phyloP scores from a whole-genome alignment of 371 early-diverging fungal genomes.

The Mucor lusitanicus region DNA sequence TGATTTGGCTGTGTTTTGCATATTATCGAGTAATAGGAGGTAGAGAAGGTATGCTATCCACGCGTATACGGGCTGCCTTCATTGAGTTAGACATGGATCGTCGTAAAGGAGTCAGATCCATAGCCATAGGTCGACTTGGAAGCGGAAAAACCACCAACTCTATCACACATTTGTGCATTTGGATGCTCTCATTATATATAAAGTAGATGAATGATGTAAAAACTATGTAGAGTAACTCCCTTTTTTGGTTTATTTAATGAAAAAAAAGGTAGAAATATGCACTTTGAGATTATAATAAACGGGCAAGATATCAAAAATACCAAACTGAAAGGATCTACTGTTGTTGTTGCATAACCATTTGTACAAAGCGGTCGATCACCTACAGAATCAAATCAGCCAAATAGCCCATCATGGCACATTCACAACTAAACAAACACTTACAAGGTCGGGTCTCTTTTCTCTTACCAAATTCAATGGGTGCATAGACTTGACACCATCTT shows the following conservation, averaged over 20 bases:
- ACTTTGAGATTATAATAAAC: not conserved
- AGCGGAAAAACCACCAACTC: no score
- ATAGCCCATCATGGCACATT: not conserved
- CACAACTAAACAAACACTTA: not conserved
- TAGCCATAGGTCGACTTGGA: no score
- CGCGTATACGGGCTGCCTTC: no score
- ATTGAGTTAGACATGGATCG: no score
- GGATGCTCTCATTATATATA: no score
- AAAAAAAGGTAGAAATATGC: not conserved
- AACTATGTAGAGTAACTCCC: not conserved
- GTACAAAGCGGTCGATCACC: constrained; percentile 10
- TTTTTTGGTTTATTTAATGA: not conserved
- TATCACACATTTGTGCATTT: no score
- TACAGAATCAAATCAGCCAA: not conserved
- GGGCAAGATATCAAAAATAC: not conserved
- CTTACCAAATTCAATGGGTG: constrained; percentile 12
- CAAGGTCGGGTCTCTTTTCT: constrained; percentile 20
- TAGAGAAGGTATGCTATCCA: no score
- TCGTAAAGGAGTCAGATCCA: no score
- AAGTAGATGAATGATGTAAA: no score
- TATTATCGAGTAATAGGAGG: no score
- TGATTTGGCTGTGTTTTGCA: no score
- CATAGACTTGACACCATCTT: constrained; percentile 13
- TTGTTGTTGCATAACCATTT: not conserved
- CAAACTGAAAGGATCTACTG: not conserved